A percentile compares a stretch with the other conserved stretches of the same genome.
Evolutionary conservation across 148 eudicot species (phyloP).

Genomic region (Persicaria tinctoria): DNA sequence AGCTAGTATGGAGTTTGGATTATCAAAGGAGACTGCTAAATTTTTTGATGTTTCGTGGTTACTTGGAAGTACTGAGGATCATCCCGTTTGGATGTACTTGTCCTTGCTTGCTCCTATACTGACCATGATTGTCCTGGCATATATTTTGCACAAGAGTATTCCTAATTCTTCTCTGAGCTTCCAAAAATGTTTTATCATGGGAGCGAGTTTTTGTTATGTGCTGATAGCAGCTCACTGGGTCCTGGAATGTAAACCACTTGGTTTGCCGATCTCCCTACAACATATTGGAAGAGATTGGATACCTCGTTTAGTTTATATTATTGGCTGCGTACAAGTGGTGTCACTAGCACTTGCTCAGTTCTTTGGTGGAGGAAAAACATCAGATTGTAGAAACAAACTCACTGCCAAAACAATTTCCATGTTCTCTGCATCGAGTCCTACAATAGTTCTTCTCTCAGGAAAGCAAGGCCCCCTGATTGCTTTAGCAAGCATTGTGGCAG

Average conservation of each 20-base stretch:
- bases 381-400: slow-evolving; percentile 37
- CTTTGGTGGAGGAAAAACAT: slow-evolving; percentile 21
- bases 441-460: slow-evolving; percentile 70
- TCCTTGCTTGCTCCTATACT: slow-evolving; percentile 42
- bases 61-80: slow-evolving; percentile 35
- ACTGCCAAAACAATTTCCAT: slow-evolving; percentile 45
- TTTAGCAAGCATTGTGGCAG: slow-evolving; percentile 66
- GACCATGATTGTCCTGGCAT: slow-evolving; percentile 45
- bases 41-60: slow-evolving; percentile 37
- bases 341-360: slow-evolving; percentile 40
- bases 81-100: slow-evolving; percentile 36
- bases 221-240: slow-evolving; percentile 64
- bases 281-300: slow-evolving; percentile 36
- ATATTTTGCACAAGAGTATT: slow-evolving; percentile 35
- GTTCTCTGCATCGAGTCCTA: slow-evolving; percentile 76
- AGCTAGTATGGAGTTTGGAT: slow-evolving; percentile 65
- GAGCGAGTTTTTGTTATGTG: slow-evolving; percentile 49
- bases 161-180: slow-evolving; percentile 23
- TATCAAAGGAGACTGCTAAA: slow-evolving; percentile 61
- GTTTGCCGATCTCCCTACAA: slow-evolving; percentile 22
- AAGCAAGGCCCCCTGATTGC: slow-evolving; percentile 78
- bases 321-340: slow-evolving; percentile 56
- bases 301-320: slow-evolving; percentile 59
- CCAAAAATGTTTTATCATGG: slow-evolving; percentile 42
- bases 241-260: slow-evolving; percentile 45